These are phyloP conservation scores for Beta lomatogona DNA, from an alignment of 179 eudicot species.

Conservation along the genomic window DNA sequence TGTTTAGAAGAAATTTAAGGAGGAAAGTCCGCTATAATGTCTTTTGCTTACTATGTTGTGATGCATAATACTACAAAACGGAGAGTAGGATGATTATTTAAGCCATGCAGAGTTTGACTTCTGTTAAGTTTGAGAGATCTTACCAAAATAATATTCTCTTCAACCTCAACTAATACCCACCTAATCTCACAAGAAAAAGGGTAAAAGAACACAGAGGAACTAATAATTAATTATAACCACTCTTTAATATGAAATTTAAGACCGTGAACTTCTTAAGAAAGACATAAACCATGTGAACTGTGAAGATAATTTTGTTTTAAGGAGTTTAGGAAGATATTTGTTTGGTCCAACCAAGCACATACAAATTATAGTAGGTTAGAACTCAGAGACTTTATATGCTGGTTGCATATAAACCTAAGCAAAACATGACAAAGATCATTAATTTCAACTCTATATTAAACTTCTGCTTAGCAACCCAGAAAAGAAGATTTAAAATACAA, in stretches of 20 bases:
- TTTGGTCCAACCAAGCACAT: neutral
- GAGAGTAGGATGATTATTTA: slow-evolving; percentile 16
- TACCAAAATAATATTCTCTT: slow-evolving; percentile 30
- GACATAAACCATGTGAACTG: slow-evolving; percentile 32
- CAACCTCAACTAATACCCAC: slow-evolving; percentile 59
- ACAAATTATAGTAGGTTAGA: slow-evolving; percentile 10
- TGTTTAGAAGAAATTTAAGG: too few relatives aligned
- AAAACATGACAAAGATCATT: slow-evolving; percentile 21
- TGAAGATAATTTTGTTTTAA: slow-evolving; percentile 25
- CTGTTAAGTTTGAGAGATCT: slow-evolving; percentile 24
- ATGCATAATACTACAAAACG: slow-evolving; percentile 16
- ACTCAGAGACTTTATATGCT: neutral
- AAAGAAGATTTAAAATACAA: too few relatives aligned
- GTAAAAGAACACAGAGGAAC: slow-evolving; percentile 50
- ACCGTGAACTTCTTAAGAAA: neutral
- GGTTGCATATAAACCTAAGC: slow-evolving; percentile 12
- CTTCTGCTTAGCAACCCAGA: too few relatives aligned
- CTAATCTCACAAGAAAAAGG: slow-evolving; percentile 49
- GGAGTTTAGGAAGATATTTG: slow-evolving; percentile 18
- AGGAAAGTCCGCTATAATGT: too few relatives aligned
- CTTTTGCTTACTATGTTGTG: neutral
- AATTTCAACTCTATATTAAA: neutral
- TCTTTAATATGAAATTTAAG: slow-evolving; percentile 21
- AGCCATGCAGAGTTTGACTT: slow-evolving; percentile 41
- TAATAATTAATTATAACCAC: slow-evolving; percentile 29